A percentile compares a stretch with the other conserved stretches of the same genome.
These are phyloP conservation scores for Ogataea kodamae DNA, from an alignment of 805 yeast genomes.

Conservation along the genomic window DNA sequence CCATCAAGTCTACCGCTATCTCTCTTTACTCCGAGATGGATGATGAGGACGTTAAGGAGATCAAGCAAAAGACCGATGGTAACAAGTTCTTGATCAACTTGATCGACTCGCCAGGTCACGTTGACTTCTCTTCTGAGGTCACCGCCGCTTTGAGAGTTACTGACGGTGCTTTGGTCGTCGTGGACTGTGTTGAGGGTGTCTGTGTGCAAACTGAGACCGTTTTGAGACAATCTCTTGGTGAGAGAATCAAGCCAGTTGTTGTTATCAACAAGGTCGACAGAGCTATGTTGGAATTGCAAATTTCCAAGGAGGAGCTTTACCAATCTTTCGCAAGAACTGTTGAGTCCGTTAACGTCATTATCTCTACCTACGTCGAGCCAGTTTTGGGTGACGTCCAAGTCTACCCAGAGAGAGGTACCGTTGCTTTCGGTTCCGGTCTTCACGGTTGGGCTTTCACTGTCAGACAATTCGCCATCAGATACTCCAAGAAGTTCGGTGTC, in stretches of 20 bases:
- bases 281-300: constrained; percentile 98
- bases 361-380: constrained; percentile 90
- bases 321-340: constrained; percentile 98
- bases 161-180: constrained; percentile 99
- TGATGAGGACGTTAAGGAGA: constrained; percentile 83
- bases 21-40: constrained; percentile 87
- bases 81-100: constrained; percentile 94
- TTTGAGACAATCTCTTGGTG: constrained; percentile 97
- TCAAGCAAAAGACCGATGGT: constrained; percentile 90
- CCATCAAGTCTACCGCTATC: constrained; percentile 98
- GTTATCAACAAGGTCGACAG: constrained; percentile 99
- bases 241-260: constrained; percentile 99
- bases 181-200: constrained; percentile 99
- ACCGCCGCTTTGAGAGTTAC: constrained; percentile 99
- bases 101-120: constrained; percentile 99
- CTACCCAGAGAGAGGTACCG: constrained; percentile 98
- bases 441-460: constrained; percentile 99
- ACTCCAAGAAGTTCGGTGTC: constrained; percentile 99
- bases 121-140: constrained; percentile 99
- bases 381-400: constrained; percentile 95
- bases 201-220: constrained; percentile 99
- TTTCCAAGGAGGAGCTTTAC: constrained; percentile 97
- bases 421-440: constrained; percentile 99
- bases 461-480: constrained; percentile 97
- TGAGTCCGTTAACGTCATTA: constrained; percentile 98